These are phyloP conservation scores for Penicillium ucsense DNA, from an alignment of 495 filamentous ascomycete species.

Conservation along the genomic window DNA sequence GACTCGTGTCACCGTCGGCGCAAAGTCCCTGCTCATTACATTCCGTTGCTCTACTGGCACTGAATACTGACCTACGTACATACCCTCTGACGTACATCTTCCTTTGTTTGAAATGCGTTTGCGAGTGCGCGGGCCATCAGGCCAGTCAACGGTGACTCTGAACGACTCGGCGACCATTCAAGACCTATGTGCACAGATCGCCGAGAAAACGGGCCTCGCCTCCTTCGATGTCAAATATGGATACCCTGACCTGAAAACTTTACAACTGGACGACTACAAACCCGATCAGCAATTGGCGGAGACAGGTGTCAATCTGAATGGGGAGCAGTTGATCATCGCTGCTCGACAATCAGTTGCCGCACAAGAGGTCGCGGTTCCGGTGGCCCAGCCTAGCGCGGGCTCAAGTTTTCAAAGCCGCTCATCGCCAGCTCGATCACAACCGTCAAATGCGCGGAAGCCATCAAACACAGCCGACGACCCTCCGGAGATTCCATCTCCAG, in stretches of 20 bases:
- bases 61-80: no score
- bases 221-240: constrained; percentile 75
- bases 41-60: no score
- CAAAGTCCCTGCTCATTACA: no score
- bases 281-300: constrained; percentile 39
- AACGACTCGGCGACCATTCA: constrained; percentile 54
- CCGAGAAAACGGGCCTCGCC: constrained; percentile 39
- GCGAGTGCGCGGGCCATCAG: constrained; percentile 52
- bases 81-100: neutral
- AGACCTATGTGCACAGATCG: constrained; percentile 49
- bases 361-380: neutral
- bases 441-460: constrained; percentile 11
- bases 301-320: constrained; percentile 59
- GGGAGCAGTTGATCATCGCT: constrained; percentile 71
- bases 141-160: constrained; percentile 53
- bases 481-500: constrained; percentile 57
- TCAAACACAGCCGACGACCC: constrained; percentile 41
- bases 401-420: constrained; percentile 3
- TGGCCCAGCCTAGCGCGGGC: constrained; percentile 1
- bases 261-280: constrained; percentile 47
- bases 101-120: constrained; percentile 42
- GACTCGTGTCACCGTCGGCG: no score
- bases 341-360: constrained; percentile 25
- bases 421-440: constrained; percentile 7
- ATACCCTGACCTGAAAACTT: constrained; percentile 62